phyloP scores from a whole-genome alignment of 106 monocot genomes.

The Acanthochlamys bracteata region DNA sequence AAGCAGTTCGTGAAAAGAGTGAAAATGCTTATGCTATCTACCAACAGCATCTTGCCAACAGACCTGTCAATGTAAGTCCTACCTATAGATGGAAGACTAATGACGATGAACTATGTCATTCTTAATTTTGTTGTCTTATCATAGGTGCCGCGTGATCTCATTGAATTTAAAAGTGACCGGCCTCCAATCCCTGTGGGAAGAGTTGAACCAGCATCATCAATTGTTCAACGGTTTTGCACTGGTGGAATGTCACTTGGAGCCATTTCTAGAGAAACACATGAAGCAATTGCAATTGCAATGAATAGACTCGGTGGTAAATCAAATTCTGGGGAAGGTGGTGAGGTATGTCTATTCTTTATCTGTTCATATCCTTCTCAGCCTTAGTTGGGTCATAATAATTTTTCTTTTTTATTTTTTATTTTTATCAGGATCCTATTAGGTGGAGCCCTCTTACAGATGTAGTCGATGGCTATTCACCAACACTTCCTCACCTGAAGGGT shows the following conservation, averaged over 20 bases:
- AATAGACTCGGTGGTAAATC: slow-evolving; percentile 96
- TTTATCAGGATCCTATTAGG: slow-evolving; percentile 78
- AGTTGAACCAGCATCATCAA: slow-evolving; percentile 90
- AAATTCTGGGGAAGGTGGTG: slow-evolving; percentile 98
- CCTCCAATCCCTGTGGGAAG: slow-evolving; percentile 81
- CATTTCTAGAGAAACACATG: slow-evolving; percentile 98
- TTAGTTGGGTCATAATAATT: neutral
- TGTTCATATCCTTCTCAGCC: neutral
- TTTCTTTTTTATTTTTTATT: slow-evolving; percentile 7
- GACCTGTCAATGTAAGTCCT: slow-evolving; percentile 77
- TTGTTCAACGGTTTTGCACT: slow-evolving; percentile 92
- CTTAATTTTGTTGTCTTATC: no score
- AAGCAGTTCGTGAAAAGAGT: slow-evolving; percentile 93
- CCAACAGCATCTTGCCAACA: slow-evolving; percentile 90
- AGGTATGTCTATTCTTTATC: slow-evolving; percentile 51
- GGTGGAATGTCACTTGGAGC: slow-evolving; percentile 99
- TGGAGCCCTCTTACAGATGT: slow-evolving; percentile 95
- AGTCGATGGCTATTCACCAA: slow-evolving; percentile 95
- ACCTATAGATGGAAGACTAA: no score
- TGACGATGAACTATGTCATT: no score
- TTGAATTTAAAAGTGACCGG: slow-evolving; percentile 86
- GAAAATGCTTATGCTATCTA: slow-evolving; percentile 87
- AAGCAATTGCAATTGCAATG: slow-evolving; percentile 99
- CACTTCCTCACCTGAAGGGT: slow-evolving; percentile 97
- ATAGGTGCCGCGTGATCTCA: slow-evolving; percentile 92